These are phyloP conservation scores for Xanthoconium purpureum DNA, from an alignment of 768 basidiomycete species.

Conservation along the genomic window DNA sequence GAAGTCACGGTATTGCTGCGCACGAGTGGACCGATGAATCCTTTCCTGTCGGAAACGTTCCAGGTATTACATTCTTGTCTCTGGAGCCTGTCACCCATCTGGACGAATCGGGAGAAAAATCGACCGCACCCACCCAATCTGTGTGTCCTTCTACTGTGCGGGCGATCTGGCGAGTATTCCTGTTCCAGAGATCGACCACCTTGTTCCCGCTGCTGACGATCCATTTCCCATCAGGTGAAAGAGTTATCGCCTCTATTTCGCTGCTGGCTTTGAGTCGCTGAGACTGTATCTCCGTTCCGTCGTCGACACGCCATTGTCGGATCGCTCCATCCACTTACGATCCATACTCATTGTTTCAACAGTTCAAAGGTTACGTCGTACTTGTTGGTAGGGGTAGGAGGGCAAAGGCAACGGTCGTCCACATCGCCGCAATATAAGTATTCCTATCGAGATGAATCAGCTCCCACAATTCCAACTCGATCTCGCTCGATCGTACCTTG, in stretches of 20 bases:
- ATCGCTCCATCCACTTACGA: neutral
- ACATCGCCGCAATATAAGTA: no score
- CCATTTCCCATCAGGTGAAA: neutral
- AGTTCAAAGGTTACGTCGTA: no score
- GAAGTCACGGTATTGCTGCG: neutral
- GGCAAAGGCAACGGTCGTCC: no score
- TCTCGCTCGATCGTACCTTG: no score
- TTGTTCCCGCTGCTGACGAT: neutral
- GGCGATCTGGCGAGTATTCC: neutral
- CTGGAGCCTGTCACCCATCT: neutral
- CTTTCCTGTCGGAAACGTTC: neutral
- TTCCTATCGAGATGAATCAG: no score
- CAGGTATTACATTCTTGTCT: neutral
- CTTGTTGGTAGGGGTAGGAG: no score
- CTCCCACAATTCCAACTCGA: no score
- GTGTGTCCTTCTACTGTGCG: neutral
- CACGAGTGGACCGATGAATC: neutral
- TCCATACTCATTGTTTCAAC: no score
- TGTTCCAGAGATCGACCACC: neutral
- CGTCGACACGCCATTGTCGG: neutral
- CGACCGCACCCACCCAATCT: neutral
- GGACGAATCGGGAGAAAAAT: slow-evolving; percentile 1
- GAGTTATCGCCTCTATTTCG: neutral
- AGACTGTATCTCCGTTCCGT: neutral
- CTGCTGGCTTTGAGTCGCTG: neutral